Base-by-base conservation (phyloP, 805 yeast genomes). In the Nakazawaea ishiwadae region DNA sequence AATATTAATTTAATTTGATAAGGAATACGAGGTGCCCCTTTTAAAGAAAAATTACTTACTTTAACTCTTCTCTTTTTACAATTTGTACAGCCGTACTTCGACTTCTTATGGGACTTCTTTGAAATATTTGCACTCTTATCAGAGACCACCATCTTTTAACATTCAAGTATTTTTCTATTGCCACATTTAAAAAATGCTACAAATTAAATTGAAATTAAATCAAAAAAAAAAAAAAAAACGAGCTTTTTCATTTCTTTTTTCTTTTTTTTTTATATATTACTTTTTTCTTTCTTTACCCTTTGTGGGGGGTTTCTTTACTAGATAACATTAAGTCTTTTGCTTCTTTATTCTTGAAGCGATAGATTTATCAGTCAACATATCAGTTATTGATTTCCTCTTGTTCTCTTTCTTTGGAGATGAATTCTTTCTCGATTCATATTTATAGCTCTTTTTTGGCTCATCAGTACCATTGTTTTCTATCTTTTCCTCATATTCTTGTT, bases 51-150 rank as follows among this genome's bases (percentile, higher is more conserved):
- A 11, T 3, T 23, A 35, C 44, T 7, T 24, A 40, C 44, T 26
- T 40, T 40, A 10, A 40, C 44, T 20, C 35, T 40, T 24, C 39
- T 28, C 14, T 34, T 35, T 20, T 35, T 35, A 19, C 44, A 40
- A 24, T 30, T 29, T 15, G 27, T 17, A 26, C 44, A 40, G 6
- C 44, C 44, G 16, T 21, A 35, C 18, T 19, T 40, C 19, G 43
- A 40, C 31, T 40, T 40, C n/a, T 15, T 28, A 16, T 23, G 30
- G 8, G 30, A 16, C n/a, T 33, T 29, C 35, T 40, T 40, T n/a
- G 40, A 26, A n/a, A 23, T 14, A 24, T 14, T n/a, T n/a, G n/a
- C n/a, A n/a, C n/a, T n/a, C n/a, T n/a, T n/a, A n/a, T n/a, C n/a
- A n/a, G n/a, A n/a, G n/a, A n/a, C n/a, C n/a, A n/a, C n/a, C n/a